Conservation (phyloP, 352 stramenopile species). For the Pythium rishiriense region DNA sequence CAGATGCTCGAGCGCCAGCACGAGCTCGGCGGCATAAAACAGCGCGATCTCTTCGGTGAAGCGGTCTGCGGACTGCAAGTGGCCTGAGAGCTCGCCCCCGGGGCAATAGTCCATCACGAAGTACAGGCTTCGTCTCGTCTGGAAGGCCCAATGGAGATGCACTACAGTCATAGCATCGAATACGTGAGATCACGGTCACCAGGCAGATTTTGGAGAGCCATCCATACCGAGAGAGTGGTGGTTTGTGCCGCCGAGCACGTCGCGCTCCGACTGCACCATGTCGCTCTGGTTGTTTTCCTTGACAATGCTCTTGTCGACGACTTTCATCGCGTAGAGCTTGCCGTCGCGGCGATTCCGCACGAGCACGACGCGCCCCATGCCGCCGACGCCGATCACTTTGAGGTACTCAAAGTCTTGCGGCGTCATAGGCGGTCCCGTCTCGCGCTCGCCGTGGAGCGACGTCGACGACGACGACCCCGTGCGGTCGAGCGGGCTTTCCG, state of each 20-base stretch:
- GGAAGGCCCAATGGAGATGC: conserved; percentile 81
- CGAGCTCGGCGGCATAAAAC: conserved; percentile 77
- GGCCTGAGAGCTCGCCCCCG: conserved; percentile 63
- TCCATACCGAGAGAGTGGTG: conserved; percentile 67
- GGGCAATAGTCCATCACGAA: conserved; percentile 86
- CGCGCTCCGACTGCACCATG: conserved; percentile 70
- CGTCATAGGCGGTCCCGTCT: conserved; percentile 28
- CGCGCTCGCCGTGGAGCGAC: neutral
- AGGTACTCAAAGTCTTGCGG: conserved; percentile 81
- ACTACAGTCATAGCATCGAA: conserved; percentile 33
- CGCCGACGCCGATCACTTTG: conserved; percentile 88
- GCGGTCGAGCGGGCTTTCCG: conserved; percentile 13
- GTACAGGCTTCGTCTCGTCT: conserved; percentile 59
- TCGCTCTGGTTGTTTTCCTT: conserved; percentile 50
- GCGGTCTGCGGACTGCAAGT: conserved; percentile 43
- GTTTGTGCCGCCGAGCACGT: conserved; percentile 72
- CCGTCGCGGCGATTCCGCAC: conserved; percentile 56
- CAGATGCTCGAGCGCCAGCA: conserved; percentile 77
- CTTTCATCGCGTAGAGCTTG: conserved; percentile 82
- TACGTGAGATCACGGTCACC: neutral
- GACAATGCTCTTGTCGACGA: conserved; percentile 59
- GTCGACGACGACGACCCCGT: neutral
- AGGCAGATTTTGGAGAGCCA: no score
- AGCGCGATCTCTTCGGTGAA: conserved; percentile 57
- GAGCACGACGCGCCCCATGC: conserved; percentile 83